phyloP scores from a whole-genome alignment of 306 rosid species.

The Trichosanthes cucumerina region DNA sequence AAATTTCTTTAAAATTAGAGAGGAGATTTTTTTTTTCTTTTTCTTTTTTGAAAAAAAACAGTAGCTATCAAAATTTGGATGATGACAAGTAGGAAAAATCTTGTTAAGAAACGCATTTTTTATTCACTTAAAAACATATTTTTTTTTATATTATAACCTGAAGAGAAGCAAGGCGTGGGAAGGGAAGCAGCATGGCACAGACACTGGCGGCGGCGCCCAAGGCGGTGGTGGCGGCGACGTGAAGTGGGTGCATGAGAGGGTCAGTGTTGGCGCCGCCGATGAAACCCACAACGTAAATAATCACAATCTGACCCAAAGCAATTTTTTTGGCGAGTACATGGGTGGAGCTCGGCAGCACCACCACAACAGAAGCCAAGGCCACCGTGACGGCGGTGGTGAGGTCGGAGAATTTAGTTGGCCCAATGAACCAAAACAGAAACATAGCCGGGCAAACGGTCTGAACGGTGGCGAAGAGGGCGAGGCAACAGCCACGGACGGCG shows the following conservation, averaged over 20 bases:
- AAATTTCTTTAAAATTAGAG: no score
- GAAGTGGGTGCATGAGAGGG: slow-evolving; percentile 51
- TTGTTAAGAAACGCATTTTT: no score
- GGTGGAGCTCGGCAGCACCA: slow-evolving; percentile 38
- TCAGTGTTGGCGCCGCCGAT: slow-evolving; percentile 22
- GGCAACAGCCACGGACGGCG: slow-evolving; percentile 36
- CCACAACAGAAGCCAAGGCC: slow-evolving; percentile 41
- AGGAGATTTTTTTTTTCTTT: no score
- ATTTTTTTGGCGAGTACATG: slow-evolving; percentile 45
- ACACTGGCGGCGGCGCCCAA: slow-evolving; percentile 55
- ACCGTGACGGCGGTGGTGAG: slow-evolving; percentile 33
- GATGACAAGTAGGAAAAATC: no score
- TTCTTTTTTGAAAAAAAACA: no score
- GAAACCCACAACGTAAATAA: slow-evolving; percentile 43
- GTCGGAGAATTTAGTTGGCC: slow-evolving; percentile 28
- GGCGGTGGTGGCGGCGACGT: slow-evolving; percentile 44
- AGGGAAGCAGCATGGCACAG: slow-evolving; percentile 48
- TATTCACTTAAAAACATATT: no score
- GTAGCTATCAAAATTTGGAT: no score
- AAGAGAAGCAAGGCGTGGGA: slow-evolving; percentile 47
- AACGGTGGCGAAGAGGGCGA: slow-evolving; percentile 38
- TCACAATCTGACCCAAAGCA: slow-evolving; percentile 52
- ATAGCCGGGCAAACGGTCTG: slow-evolving; percentile 43
- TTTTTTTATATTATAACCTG: no score
- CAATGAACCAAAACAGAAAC: slow-evolving; percentile 37